Base-by-base conservation (phyloP, 768 basidiomycete genomes). In the Suillus sp. region DNA sequence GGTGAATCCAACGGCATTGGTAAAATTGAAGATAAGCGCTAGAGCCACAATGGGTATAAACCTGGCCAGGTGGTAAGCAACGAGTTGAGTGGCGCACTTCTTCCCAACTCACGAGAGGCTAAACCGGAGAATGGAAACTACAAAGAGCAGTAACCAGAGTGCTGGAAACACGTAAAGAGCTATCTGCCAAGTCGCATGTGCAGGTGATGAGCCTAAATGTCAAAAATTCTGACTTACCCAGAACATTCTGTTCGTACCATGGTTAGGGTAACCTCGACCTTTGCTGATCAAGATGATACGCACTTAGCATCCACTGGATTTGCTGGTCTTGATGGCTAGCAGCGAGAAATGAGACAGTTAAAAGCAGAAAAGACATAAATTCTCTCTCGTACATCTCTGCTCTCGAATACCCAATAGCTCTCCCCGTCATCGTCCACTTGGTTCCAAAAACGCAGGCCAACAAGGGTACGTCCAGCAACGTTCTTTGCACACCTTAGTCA, bases 381-480 rank as follows among this genome's bases (percentile, higher is more conserved):
- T 56, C n/a, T 50, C n/a, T 50, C 32, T 79, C 91, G 72, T 77
- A 96, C 96, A 76, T 98, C 96, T 71, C 96, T 85, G 70, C 91
- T 92, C 78, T 99, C 97, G 68, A 99, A 99, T 13, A 99, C 96
- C 97, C 97, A 99, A 69, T 90, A 96, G 75, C 83, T 86, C 75
- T 96, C 93, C 2, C 97, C 97, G 67, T 98, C 95, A 60, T 98
- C 95, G 70, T 99, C 95, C 59, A 89, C 90, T 77, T 99, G 96
- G 74, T 99, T 99, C 96, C 96, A 99, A 72, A 96, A 99, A 61
- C 97, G 83, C 65, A 99, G 79, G 25, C 97, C 97, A 13, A 99
- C 97, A 18, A 99, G 81, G 27, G 91, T 95, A 67, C 97, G 81
- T 2, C 97, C 97, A 0, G 95, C 86, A 16, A 99, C 95, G 70